A percentile compares a stretch with the other conserved stretches of the same genome.
Conservation (phyloP, 176 grass and related monocot species). For the Lolium rigidum region DNA sequence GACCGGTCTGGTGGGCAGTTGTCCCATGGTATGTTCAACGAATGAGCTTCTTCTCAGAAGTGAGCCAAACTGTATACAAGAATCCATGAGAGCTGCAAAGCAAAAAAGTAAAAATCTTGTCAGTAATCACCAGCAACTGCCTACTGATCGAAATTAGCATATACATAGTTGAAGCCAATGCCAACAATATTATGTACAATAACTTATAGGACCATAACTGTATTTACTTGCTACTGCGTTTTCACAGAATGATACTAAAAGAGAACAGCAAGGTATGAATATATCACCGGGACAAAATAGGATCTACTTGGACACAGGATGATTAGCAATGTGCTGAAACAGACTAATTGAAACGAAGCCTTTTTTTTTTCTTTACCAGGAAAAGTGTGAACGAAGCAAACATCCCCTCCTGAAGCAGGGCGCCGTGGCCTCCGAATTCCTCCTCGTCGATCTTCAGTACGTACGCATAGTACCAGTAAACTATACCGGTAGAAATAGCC, state of each 20-base stretch:
- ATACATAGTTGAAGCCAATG: too few species aligned
- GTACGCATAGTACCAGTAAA: conserved; percentile 88
- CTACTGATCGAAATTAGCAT: too few species aligned
- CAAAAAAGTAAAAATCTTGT: conserved; percentile 7
- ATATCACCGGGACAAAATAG: too few species aligned
- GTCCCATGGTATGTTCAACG: conserved; percentile 12
- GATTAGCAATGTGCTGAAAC: not conserved
- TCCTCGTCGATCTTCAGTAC: conserved; percentile 92
- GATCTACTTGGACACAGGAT: too few species aligned
- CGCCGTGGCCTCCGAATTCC: conserved; percentile 84
- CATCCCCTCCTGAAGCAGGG: conserved; percentile 92
- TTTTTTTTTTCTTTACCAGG: conserved; percentile 58
- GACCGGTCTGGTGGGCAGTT: not conserved
- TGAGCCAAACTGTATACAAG: conserved; percentile 93
- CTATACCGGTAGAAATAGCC: conserved; percentile 69
- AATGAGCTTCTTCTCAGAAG: conserved; percentile 62
- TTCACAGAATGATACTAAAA: not conserved
- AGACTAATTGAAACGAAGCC: not conserved
- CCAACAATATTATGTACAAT: too few species aligned
- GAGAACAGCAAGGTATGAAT: not conserved
- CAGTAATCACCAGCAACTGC: too few species aligned
- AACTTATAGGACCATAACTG: too few species aligned
- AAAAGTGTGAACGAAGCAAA: conserved; percentile 96
- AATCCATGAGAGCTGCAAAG: conserved; percentile 84
- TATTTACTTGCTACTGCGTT: not conserved